Conservation (phyloP, 202 grass and related monocot species). For the Digitaria exilis region DNA sequence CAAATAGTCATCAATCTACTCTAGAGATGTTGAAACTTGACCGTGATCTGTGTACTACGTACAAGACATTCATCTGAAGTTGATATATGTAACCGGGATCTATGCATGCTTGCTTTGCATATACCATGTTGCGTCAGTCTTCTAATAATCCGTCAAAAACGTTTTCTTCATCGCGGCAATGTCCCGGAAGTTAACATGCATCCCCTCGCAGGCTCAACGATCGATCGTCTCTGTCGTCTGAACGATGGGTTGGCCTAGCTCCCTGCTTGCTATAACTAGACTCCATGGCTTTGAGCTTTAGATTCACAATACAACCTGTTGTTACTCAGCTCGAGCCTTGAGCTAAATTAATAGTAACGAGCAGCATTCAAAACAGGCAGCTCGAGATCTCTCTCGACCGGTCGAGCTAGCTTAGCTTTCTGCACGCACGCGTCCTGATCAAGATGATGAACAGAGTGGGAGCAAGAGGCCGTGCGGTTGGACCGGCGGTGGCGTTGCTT, state of each 20-base stretch:
- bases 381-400: background rate
- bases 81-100: background rate
- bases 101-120: background rate
- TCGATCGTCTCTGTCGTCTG: background rate
- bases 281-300: background rate
- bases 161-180: constrained; percentile 3
- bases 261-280: constrained; percentile 6
- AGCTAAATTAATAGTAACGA: background rate
- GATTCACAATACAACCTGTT: background rate
- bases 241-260: background rate
- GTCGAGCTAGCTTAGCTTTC: background rate
- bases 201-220: background rate
- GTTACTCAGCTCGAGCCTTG: background rate
- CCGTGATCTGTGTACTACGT: background rate
- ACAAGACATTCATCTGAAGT: background rate
- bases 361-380: background rate
- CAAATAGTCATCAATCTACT: constrained; percentile 4
- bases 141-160: constrained; percentile 36
- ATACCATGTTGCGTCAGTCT: background rate
- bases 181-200: constrained; percentile 8
- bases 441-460: constrained; percentile 28
- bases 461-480: background rate
- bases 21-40: constrained; percentile 4
- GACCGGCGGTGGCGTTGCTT: background rate
- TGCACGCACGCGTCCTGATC: background rate